Conservation (phyloP, 495 filamentous ascomycete species). For the Penicillium paxilli region DNA sequence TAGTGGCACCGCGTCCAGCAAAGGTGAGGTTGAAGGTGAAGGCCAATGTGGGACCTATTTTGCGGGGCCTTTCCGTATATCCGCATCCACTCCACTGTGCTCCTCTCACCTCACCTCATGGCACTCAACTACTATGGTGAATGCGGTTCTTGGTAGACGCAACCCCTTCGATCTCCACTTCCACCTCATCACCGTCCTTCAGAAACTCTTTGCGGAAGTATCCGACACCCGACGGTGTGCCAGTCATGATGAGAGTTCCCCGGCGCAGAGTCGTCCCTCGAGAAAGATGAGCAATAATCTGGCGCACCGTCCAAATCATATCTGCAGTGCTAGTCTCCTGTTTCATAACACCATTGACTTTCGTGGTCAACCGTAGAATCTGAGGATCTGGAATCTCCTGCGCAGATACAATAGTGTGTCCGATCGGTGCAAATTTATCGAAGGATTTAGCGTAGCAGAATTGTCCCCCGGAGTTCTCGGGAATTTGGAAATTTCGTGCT, state of each 20-base stretch:
- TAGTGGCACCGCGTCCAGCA: not conserved
- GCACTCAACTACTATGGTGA: not conserved
- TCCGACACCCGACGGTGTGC: constrained; percentile 52
- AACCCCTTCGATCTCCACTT: constrained; percentile 44
- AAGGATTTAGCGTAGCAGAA: constrained; percentile 76
- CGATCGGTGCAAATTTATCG: constrained; percentile 75
- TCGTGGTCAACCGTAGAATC: constrained; percentile 54
- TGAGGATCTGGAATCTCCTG: constrained; percentile 57
- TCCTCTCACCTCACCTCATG: too few relatives aligned
- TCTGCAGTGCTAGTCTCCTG: constrained; percentile 65
- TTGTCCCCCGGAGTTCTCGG: constrained; percentile 63
- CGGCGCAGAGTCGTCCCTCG: constrained; percentile 68
- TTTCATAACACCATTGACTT: constrained; percentile 63
- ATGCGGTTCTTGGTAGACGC: constrained; percentile 36
- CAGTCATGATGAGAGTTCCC: constrained; percentile 74
- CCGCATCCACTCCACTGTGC: too few relatives aligned
- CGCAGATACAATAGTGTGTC: constrained; percentile 63
- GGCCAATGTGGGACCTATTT: constrained; percentile 4
- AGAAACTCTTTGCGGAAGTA: constrained; percentile 45
- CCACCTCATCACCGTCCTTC: constrained; percentile 52
- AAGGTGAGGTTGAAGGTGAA: too few relatives aligned
- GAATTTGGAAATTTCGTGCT: constrained; percentile 70
- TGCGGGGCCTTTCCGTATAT: not conserved
- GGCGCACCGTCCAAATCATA: constrained; percentile 68
- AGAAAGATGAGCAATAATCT: constrained; percentile 66